Percentiles rank a stretch among this genome's conserved stretches.
Evolutionary conservation across 2,329 filamentous ascomycete species (phyloP).

Genomic region (Didymellaceae sp.): DNA sequence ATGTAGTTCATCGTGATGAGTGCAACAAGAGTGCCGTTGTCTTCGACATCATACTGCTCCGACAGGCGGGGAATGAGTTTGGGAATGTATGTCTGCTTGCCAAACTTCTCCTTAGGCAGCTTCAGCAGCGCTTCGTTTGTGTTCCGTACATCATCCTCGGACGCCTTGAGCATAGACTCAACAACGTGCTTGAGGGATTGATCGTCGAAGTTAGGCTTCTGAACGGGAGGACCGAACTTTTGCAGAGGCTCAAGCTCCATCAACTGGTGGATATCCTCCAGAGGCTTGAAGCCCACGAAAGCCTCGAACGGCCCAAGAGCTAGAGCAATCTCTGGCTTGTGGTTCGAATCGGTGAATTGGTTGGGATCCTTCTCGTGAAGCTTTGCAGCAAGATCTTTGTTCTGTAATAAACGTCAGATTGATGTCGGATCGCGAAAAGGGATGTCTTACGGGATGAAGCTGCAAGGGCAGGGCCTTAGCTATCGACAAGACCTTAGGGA

Average conservation of each 20-base stretch:
- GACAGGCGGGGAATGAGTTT: constrained; percentile 70
- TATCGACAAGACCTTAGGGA: constrained; percentile 80
- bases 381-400: constrained; percentile 69
- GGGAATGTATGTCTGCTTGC: constrained; percentile 64
- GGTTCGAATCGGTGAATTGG: constrained; percentile 74
- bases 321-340: constrained; percentile 81
- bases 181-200: constrained; percentile 64
- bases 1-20: constrained; percentile 78
- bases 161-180: constrained; percentile 61
- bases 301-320: constrained; percentile 75
- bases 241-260: constrained; percentile 63
- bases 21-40: constrained; percentile 73
- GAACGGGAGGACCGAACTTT: constrained; percentile 57
- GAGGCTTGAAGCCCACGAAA: constrained; percentile 76
- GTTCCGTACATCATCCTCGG: constrained; percentile 59
- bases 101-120: constrained; percentile 58
- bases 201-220: constrained; percentile 60
- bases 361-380: constrained; percentile 69
- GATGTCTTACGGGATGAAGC: constrained; percentile 64
- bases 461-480: constrained; percentile 77
- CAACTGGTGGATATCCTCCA: constrained; percentile 64
- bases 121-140: constrained; percentile 61
- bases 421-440: not conserved
- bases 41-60: constrained; percentile 66
- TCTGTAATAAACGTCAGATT: constrained; percentile 34